Conservation (phyloP, 257 asterid genomes). For the Salvia splendens region DNA sequence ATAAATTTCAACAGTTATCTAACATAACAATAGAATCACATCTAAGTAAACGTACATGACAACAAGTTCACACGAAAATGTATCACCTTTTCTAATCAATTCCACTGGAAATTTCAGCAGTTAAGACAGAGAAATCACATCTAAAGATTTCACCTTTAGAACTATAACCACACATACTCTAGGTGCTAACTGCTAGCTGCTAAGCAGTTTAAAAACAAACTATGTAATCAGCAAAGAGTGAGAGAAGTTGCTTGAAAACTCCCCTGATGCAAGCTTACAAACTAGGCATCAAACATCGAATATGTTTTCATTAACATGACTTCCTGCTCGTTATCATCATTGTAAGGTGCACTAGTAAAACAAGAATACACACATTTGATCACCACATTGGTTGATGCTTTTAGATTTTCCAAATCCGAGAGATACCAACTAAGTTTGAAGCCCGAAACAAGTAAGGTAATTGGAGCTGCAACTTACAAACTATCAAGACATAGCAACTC, state of each 20-base stretch:
- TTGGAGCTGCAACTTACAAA: neutral
- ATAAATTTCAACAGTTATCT: neutral
- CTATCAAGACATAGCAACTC: constrained; percentile 15
- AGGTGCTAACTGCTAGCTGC: constrained; percentile 3
- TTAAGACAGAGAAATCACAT: neutral
- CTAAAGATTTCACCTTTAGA: neutral
- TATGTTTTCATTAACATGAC: neutral
- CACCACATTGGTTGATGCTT: neutral
- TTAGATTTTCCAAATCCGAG: neutral
- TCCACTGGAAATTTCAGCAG: neutral
- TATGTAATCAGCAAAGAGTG: neutral
- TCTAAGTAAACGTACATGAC: neutral
- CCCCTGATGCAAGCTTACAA: neutral
- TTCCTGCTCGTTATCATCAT: neutral
- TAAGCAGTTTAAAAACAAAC: neutral
- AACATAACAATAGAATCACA: neutral
- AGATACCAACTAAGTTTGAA: neutral
- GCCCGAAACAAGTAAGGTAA: constrained; percentile 5
- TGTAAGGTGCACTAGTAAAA: neutral
- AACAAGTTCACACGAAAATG: neutral
- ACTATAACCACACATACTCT: neutral
- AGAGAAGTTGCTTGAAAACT: neutral
- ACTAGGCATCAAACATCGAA: neutral
- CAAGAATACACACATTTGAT: neutral
- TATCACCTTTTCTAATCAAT: neutral